These are phyloP conservation scores for Kodamaea neixiangensis DNA, from an alignment of 805 yeast genomes.

Conservation along the genomic window DNA sequence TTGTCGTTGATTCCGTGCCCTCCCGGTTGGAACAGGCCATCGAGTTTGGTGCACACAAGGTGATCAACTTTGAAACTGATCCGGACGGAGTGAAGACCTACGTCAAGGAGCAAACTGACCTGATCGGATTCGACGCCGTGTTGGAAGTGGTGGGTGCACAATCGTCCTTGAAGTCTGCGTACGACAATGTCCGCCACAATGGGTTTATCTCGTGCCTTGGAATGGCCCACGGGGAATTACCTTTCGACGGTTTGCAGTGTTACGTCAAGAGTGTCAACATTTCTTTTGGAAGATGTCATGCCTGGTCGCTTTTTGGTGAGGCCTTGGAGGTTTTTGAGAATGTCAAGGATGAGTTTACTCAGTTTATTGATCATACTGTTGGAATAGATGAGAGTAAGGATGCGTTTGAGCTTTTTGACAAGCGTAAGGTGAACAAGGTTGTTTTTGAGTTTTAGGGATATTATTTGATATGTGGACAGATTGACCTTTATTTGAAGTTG, in stretches of 20 bases:
- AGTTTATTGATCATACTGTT: slow-evolving; percentile 52
- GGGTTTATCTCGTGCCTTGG: slow-evolving; percentile 62
- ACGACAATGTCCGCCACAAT: slow-evolving; percentile 54
- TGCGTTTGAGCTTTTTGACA: slow-evolving; percentile 54
- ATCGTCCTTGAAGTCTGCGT: slow-evolving; percentile 51
- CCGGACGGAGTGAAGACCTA: slow-evolving; percentile 18
- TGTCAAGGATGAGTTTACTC: slow-evolving; percentile 46
- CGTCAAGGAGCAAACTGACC: slow-evolving; percentile 38
- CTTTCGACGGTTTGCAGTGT: slow-evolving; percentile 58
- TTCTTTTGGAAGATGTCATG: slow-evolving; percentile 67
- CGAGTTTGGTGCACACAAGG: slow-evolving; percentile 51
- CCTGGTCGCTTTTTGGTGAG: slow-evolving; percentile 55
- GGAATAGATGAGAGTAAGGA: slow-evolving; percentile 45
- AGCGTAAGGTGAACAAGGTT: slow-evolving; percentile 56
- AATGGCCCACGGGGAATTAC: slow-evolving; percentile 58
- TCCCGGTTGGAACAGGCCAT: slow-evolving; percentile 47
- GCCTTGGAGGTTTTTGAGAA: slow-evolving; percentile 49
- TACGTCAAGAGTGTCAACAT: slow-evolving; percentile 56
- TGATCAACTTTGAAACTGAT: slow-evolving; percentile 45
- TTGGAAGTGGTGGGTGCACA: slow-evolving; percentile 62
- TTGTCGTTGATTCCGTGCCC: slow-evolving; percentile 52
- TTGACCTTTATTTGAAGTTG: too few relatives aligned
- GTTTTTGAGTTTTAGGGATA: slow-evolving; percentile 37
- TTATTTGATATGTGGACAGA: too few relatives aligned
- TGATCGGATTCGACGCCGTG: slow-evolving; percentile 59